Base-by-base conservation (phyloP, 306 rosid species). In the Sphenostylis stenocarpa region DNA sequence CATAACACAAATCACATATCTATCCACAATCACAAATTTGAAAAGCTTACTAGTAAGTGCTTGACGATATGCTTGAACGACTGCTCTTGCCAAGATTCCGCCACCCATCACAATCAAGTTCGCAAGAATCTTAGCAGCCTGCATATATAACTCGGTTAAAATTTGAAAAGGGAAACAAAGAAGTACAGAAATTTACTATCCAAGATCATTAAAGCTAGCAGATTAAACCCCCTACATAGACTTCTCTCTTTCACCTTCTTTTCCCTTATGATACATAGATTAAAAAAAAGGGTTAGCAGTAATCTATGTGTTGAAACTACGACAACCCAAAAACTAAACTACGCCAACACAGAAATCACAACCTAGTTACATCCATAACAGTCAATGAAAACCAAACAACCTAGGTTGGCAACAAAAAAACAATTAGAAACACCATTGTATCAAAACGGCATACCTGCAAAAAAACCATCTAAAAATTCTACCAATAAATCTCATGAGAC, bases 91-190 rank as follows among this genome's bases (percentile, higher is more conserved):
- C 86, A 93, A 73, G 67, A 91, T 86, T 66, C 91, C 89, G 61
- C 93, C 89, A 4, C 98, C 97, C 91, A 88, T 86, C 57, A 93
- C 91, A 57, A 93, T 58, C 65, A 93, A 83, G 81, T 90, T 93
- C 5, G 93, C 96, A 31, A 93, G 90, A 85, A 93, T 82, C 89
- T 85, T 93, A 21, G 96, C 84, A 72, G 97, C 98, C 98, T 93
- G 96, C 55, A 78, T 26, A 81, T 45, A 84, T 4, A 43, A 24
- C 19, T 33, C 44, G 20, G 20, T 51, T 55, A 36, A 33, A 17
- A 24, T 60, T 78, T 52, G 4, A 36, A 17, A 7, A 26, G 23
- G 45, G 2, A 21, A 51, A 24, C 24, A 21, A 16, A 65, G 17
- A n/a, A 20, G 28, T 55, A 28, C 75, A 67, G 24, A 61, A 36